Base-by-base conservation (phyloP, 768 basidiomycete species). In the Boletus bicolor region DNA sequence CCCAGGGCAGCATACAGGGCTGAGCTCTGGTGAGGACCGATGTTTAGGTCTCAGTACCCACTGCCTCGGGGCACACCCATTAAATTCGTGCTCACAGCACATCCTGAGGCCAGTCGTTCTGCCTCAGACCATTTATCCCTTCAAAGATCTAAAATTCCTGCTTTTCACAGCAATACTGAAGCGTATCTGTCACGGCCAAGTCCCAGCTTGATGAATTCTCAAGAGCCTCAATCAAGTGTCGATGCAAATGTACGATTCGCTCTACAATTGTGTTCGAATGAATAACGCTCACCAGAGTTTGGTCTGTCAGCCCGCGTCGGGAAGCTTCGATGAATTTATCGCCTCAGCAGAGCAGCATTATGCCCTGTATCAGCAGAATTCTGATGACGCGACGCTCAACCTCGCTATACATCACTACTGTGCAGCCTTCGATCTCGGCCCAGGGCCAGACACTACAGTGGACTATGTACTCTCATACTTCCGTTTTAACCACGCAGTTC, bases 271-370 rank as follows among this genome's bases (percentile, higher is more conserved):
- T 5, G 2, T 36, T 32, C 10, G 14, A 42, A 49, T 39, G 28
- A 15, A 28, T 10, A 11, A 24, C 1, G 11, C 51, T 56, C 11
- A 60, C 44, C 6, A 41, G 21, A 17, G 3, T 5, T 30, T 28
- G 5, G 44, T 17, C 19, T 34, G 7, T 8, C 34, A 57, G 59
- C 17, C 55, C 36, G 37, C 14, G 12, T 51, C 44, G 7, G 79
- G 75, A 57, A 75, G 34, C 3, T 64, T 64, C 17, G 51, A 55
- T n/a, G 54, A 49, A 7, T 44, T 60, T 15, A 51, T 64, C 9
- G 41, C 28, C 37, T 44, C 53, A 15, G 63, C 54, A 6, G 54
- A 60, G 12, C 44, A 57, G 34, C 56, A 58, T 4, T 17, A 41
- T 53, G 39, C 41, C 2, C 14, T 49, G 37, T 64, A 64, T 51